Evolutionary conservation across 768 basidiomycete species (phyloP).

Genomic region (Dioszegia crocea): DNA sequence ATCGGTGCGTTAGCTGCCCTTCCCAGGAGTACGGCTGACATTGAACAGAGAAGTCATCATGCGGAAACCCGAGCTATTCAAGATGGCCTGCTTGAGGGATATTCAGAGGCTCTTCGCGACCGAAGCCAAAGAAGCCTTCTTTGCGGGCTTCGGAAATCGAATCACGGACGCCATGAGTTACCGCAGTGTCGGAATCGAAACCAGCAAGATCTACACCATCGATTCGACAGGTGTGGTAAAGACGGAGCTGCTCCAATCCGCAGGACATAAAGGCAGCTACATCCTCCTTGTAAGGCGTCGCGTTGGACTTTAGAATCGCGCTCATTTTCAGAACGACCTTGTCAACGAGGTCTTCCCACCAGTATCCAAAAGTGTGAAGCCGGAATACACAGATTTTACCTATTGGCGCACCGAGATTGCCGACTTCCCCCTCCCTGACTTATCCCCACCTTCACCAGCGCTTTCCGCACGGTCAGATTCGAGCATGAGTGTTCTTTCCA

Average conservation of each 20-base stretch:
- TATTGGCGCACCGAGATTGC: conserved; percentile 83
- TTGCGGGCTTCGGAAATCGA: conserved; percentile 95
- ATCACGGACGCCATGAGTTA: conserved; percentile 99
- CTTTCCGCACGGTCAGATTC: conserved; percentile 91
- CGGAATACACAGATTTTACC: conserved; percentile 94
- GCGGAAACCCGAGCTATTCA: conserved; percentile 99
- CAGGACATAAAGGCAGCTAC: conserved; percentile 96
- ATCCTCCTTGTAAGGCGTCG: conserved; percentile 68
- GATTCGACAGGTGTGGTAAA: conserved; percentile 92
- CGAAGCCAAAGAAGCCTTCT: conserved; percentile 67
- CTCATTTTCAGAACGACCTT: conserved; percentile 66
- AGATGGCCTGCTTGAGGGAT: conserved; percentile 97
- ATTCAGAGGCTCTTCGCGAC: conserved; percentile 80
- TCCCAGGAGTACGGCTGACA: not conserved
- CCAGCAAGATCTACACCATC: conserved; percentile 89
- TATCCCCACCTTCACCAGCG: conserved; percentile 79
- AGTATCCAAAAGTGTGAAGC: conserved; percentile 76
- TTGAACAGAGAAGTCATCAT: conserved; percentile 83
- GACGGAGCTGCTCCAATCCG: conserved; percentile 91
- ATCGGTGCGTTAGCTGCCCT: conserved; percentile 61
- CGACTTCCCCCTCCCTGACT: conserved; percentile 59
- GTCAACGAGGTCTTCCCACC: conserved; percentile 99
- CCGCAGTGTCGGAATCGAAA: conserved; percentile 88
- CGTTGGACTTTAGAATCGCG: not conserved
- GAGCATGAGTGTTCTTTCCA: conserved; percentile 47